Percentiles rank a stretch among this genome's conserved stretches.
Evolutionary conservation across 305 asterid species (phyloP).

Genomic region (Fraxinus platypoda): DNA sequence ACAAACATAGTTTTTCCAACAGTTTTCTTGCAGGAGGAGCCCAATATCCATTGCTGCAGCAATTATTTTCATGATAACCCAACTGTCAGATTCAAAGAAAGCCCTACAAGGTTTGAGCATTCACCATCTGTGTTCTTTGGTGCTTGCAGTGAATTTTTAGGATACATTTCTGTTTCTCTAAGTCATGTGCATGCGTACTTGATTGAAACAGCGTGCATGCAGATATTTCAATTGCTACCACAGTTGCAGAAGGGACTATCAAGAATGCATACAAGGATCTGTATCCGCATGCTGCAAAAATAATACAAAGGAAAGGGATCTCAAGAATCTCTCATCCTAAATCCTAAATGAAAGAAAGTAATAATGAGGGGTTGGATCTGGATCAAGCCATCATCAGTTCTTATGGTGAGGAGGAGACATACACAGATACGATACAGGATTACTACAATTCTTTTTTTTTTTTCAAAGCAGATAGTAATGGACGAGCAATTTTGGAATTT

Average conservation of each 20-base stretch:
- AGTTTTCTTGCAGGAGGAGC: constrained; percentile 51
- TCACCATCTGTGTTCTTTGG: not conserved
- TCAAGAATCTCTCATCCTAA: constrained; percentile 66
- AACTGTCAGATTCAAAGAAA: constrained; percentile 59
- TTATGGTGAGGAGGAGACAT: not conserved
- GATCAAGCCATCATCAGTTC: not conserved
- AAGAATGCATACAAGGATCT: constrained; percentile 79
- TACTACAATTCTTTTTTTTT: not conserved
- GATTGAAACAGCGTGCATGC: constrained; percentile 12
- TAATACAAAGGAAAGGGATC: constrained; percentile 76
- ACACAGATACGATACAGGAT: constrained; percentile 5
- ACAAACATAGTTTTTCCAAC: no score
- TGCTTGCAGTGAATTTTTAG: not conserved
- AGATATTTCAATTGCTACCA: constrained; percentile 79
- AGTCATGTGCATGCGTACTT: not conserved
- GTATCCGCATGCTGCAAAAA: constrained; percentile 68
- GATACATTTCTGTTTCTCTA: not conserved
- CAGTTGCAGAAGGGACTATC: constrained; percentile 90
- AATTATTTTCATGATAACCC: constrained; percentile 57
- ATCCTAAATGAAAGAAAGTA: constrained; percentile 17
- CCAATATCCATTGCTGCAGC: constrained; percentile 67
- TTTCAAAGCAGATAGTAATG: not conserved
- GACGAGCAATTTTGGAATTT: constrained; percentile 14
- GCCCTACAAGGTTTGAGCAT: constrained; percentile 66
- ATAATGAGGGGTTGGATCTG: not conserved